Conservation (phyloP, 129 eudicot species). For the Sambucus nigra region DNA sequence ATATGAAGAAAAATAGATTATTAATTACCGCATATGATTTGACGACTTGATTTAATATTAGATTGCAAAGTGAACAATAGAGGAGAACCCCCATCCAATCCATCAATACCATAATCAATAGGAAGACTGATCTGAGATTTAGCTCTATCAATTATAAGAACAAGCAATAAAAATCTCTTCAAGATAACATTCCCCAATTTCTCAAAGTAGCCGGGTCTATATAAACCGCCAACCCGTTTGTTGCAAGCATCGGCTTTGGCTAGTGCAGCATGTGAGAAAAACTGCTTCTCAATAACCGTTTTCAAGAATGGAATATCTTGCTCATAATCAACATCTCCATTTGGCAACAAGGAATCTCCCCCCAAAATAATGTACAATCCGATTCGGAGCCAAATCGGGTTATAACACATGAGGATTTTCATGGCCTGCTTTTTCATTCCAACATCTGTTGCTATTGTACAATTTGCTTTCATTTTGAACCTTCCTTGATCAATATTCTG, state of each 20-base stretch:
- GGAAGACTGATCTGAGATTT: conserved; percentile 79
- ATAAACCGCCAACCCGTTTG: conserved; percentile 83
- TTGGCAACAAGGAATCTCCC: conserved; percentile 70
- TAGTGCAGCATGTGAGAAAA: conserved; percentile 68
- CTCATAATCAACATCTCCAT: conserved; percentile 48
- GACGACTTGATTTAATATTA: conserved; percentile 58
- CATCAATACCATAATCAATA: conserved; percentile 83
- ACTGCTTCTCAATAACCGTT: conserved; percentile 70
- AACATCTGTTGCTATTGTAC: conserved; percentile 87
- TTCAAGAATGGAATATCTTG: conserved; percentile 75
- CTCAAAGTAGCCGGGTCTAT: conserved; percentile 96
- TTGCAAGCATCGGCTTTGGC: conserved; percentile 74
- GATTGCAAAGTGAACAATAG: conserved; percentile 58
- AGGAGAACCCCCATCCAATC: conserved; percentile 98
- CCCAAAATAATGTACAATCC: conserved; percentile 85
- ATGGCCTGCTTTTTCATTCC: conserved; percentile 87
- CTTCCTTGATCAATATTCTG: conserved; percentile 93
- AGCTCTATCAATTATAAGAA: conserved; percentile 72
- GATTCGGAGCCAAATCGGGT: conserved; percentile 80
- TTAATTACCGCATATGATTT: conserved; percentile 58
- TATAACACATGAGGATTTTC: conserved; percentile 57
- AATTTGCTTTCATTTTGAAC: conserved; percentile 75
- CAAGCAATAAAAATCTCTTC: conserved; percentile 83
- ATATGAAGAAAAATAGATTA: conserved; percentile 1
- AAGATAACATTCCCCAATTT: conserved; percentile 67